phyloP scores from a whole-genome alignment of 441 rosid species.

The Gossypium gossypioides region DNA sequence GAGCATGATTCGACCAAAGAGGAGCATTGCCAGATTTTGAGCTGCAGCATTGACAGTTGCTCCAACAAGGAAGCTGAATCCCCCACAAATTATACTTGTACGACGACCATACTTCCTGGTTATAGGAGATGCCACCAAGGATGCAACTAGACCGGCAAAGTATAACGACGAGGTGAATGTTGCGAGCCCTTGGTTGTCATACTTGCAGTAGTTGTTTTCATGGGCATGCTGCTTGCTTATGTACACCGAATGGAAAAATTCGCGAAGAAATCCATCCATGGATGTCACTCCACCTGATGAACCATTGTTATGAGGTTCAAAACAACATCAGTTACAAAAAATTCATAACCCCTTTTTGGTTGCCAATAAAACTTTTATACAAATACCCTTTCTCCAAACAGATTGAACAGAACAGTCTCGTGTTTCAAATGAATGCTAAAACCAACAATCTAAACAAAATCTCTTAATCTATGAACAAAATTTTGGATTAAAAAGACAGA shows the following conservation, averaged over 20 bases:
- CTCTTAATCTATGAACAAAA: neutral
- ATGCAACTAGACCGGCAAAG: conserved; percentile 51
- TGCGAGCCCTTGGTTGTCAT: conserved; percentile 62
- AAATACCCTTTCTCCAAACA: neutral
- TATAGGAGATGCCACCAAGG: conserved; percentile 63
- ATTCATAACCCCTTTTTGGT: neutral
- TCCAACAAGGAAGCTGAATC: conserved; percentile 66
- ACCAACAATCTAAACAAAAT: neutral
- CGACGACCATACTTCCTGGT: conserved; percentile 74
- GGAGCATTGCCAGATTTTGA: conserved; percentile 59
- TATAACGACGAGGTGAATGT: conserved; percentile 85
- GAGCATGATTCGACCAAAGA: conserved; percentile 72
- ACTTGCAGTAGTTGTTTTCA: conserved; percentile 90
- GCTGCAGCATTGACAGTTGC: conserved; percentile 65
- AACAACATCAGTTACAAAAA: neutral
- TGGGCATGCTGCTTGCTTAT: conserved; percentile 55
- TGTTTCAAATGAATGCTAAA: too few relatives aligned
- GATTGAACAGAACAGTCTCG: neutral
- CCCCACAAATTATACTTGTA: conserved; percentile 69
- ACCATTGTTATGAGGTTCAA: neutral
- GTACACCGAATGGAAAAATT: conserved; percentile 60
- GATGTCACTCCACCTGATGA: conserved; percentile 79
- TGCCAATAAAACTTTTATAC: neutral
- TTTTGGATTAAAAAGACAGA: neutral
- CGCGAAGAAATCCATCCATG: conserved; percentile 64